A percentile compares a stretch with the other conserved stretches of the same genome.
Evolutionary conservation across 805 yeast species (phyloP).

Genomic region (Candida coquimbonensis): DNA sequence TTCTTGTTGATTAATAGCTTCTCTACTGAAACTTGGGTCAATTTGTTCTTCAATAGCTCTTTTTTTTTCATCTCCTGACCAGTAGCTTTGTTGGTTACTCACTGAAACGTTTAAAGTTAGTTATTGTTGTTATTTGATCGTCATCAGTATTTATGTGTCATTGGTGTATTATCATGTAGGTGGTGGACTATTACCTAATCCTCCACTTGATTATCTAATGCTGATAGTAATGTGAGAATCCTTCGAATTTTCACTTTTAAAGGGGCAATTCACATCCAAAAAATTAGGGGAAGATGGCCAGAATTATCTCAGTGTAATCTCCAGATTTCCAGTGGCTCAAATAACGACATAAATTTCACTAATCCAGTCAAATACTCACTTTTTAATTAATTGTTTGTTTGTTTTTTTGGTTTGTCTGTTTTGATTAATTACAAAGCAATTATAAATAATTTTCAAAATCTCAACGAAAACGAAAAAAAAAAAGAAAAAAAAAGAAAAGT

Average conservation of each 20-base stretch:
- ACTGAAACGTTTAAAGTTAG: slow-evolving; percentile 3
- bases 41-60: slow-evolving; percentile 23
- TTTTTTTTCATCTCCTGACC: slow-evolving; percentile 15
- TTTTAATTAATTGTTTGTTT: background rate
- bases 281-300: background rate
- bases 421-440: slow-evolving; percentile 6
- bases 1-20: slow-evolving; percentile 13
- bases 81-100: slow-evolving; percentile 10
- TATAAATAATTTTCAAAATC: background rate
- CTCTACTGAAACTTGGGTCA: slow-evolving; percentile 25
- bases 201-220: slow-evolving; percentile 9
- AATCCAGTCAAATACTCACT: background rate
- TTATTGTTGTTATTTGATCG: background rate
- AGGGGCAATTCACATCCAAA: background rate
- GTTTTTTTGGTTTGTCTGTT: slow-evolving; percentile 1
- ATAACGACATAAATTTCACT: background rate
- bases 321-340: background rate
- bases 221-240: background rate
- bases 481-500: background rate
- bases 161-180: background rate
- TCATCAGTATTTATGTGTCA: background rate
- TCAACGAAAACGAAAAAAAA: background rate
- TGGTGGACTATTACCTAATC: slow-evolving; percentile 11
- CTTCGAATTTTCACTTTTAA: background rate
- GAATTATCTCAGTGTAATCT: too few species aligned